phyloP scores from a whole-genome alignment of 805 yeast genomes.

The Starmerella kuoi region DNA sequence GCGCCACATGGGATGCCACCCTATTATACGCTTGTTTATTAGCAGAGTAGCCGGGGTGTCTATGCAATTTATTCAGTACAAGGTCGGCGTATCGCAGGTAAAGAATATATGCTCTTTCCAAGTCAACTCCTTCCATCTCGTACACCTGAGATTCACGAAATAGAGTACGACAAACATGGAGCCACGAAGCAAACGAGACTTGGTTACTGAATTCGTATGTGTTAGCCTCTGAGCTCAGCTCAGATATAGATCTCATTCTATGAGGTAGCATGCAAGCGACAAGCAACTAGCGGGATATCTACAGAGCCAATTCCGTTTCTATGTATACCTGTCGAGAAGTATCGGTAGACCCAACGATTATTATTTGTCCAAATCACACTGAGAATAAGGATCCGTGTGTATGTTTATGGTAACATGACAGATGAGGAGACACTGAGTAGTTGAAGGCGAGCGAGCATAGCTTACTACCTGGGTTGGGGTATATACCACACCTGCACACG shows the following conservation, averaged over 20 bases:
- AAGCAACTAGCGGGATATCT: too few relatives aligned
- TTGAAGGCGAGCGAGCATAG: too few relatives aligned
- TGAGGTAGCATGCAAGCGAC: too few relatives aligned
- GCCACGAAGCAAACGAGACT: slow-evolving; percentile 43
- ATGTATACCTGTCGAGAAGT: background rate
- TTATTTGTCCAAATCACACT: background rate
- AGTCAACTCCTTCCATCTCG: slow-evolving; percentile 31
- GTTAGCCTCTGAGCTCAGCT: slow-evolving; percentile 38
- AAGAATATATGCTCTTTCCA: slow-evolving; percentile 42
- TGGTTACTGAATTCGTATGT: slow-evolving; percentile 42
- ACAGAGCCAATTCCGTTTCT: background rate
- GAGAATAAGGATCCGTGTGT: background rate
- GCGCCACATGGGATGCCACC: slow-evolving; percentile 17
- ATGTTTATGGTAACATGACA: background rate
- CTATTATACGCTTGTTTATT: slow-evolving; percentile 15
- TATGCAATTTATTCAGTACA: slow-evolving; percentile 36
- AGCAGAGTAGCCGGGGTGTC: slow-evolving; percentile 35
- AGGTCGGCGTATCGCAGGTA: slow-evolving; percentile 50
- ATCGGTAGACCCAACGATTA: background rate
- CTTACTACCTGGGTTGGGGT: too few relatives aligned
- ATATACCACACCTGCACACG: too few relatives aligned
- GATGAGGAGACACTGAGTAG: background rate
- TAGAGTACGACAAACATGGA: slow-evolving; percentile 41
- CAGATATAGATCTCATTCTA: slow-evolving; percentile 19
- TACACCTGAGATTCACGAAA: slow-evolving; percentile 35